Conservation (phyloP, 192 early-diverging fungal species). For the Podila epigama region DNA sequence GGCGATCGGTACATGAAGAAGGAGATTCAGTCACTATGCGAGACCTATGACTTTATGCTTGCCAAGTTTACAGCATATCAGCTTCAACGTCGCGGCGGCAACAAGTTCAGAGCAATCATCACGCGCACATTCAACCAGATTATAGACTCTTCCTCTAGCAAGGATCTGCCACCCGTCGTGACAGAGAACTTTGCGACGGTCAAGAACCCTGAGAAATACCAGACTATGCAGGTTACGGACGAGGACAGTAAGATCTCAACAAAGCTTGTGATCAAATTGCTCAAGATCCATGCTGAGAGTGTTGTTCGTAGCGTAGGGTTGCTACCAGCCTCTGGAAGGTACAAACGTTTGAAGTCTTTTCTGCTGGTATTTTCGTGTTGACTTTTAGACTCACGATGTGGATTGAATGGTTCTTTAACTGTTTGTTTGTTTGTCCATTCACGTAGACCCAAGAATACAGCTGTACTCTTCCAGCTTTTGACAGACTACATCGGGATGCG, state of each 20-base stretch:
- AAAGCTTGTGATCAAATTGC: conserved; percentile 57
- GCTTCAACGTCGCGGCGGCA: conserved; percentile 46
- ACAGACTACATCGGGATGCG: conserved; percentile 80
- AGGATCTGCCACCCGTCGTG: conserved; percentile 26
- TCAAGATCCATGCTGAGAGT: conserved; percentile 80
- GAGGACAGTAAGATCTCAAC: conserved; percentile 53
- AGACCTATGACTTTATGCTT: conserved; percentile 59
- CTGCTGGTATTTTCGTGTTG: background rate
- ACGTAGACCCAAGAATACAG: conserved; percentile 68
- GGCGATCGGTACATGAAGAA: conserved; percentile 85
- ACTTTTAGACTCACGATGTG: background rate
- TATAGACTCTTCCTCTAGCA: conserved; percentile 32
- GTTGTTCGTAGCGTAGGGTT: conserved; percentile 83
- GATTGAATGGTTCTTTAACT: no score
- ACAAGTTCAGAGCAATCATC: conserved; percentile 46
- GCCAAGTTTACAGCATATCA: conserved; percentile 54
- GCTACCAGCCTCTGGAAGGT: conserved; percentile 67
- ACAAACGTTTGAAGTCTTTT: conserved; percentile 5
- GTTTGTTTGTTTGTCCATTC: background rate
- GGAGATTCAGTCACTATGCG: conserved; percentile 75
- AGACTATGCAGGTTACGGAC: conserved; percentile 34
- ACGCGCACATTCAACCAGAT: conserved; percentile 47
- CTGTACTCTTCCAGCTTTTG: conserved; percentile 75
- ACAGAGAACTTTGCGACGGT: conserved; percentile 48
- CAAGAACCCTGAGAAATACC: conserved; percentile 48